Percentiles rank a stretch among this genome's conserved stretches.
phyloP scores from a whole-genome alignment of 1,284 basidiomycete genomes.

The Mycosarcoma mackinlayi region DNA sequence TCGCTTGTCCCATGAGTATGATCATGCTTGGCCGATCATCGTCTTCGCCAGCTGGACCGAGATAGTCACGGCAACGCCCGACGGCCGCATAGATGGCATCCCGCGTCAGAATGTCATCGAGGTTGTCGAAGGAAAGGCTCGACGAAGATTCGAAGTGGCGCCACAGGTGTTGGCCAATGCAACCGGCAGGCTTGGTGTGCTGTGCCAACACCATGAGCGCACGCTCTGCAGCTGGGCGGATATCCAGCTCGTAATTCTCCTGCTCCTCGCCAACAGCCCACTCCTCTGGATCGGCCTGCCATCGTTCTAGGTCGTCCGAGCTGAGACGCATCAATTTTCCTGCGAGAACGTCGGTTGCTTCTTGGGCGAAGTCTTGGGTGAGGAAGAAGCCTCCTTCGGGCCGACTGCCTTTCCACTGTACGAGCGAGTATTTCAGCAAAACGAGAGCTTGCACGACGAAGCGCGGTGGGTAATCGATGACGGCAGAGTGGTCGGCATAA shows the following conservation, averaged over 20 bases:
- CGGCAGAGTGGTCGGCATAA: constrained; percentile 41
- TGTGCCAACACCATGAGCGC: constrained; percentile 57
- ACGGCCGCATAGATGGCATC: constrained; percentile 65
- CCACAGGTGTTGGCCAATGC: constrained; percentile 59
- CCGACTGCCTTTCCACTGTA: constrained; percentile 56
- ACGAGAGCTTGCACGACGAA: constrained; percentile 64
- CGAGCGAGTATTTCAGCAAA: constrained; percentile 56
- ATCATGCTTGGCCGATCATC: constrained; percentile 40
- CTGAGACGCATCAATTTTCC: constrained; percentile 60
- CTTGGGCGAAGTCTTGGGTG: constrained; percentile 49
- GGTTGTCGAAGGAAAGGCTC: constrained; percentile 24
- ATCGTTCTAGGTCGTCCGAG: constrained; percentile 55
- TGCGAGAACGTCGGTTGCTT: constrained; percentile 59
- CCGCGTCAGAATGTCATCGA: constrained; percentile 54
- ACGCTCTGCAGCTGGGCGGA: constrained; percentile 64
- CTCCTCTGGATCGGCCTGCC: constrained; percentile 61
- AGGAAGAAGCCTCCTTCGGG: constrained; percentile 47
- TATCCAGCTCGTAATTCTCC: constrained; percentile 59
- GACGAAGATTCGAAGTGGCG: constrained; percentile 44
- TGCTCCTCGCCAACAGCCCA: constrained; percentile 62
- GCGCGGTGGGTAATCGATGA: constrained; percentile 55
- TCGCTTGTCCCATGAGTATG: constrained; percentile 48
- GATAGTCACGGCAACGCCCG: constrained; percentile 55
- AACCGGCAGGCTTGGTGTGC: constrained; percentile 44
- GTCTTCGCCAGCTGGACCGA: constrained; percentile 41